Percentiles rank a stretch among this genome's conserved stretches.
These are phyloP conservation scores for Cairneyella variabilis DNA, from an alignment of 495 filamentous ascomycete genomes.

Conservation along the genomic window DNA sequence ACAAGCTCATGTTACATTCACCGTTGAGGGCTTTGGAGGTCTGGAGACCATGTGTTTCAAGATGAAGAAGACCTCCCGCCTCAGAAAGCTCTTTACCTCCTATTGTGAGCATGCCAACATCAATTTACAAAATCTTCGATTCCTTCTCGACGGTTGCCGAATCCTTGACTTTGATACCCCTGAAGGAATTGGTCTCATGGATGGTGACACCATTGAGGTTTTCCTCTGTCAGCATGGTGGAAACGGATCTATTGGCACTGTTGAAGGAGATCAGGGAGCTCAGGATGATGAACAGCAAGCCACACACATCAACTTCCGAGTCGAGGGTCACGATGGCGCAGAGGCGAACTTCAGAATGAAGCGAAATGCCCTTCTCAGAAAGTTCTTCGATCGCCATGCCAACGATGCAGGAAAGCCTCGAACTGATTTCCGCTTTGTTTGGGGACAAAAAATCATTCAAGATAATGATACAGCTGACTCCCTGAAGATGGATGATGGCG, in stretches of 20 bases:
- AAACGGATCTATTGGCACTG: too few species aligned
- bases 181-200: background rate
- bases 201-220: background rate
- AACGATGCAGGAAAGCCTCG: background rate
- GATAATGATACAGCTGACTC: background rate
- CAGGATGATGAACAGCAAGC: background rate
- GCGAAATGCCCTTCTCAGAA: too few species aligned
- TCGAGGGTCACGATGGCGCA: too few species aligned
- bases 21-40: too few species aligned
- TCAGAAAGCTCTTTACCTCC: slow-evolving; percentile 69
- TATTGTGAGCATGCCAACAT: slow-evolving; percentile 70
- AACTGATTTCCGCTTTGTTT: background rate
- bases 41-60: slow-evolving; percentile 82
- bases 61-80: slow-evolving; percentile 72
- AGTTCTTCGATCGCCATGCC: slow-evolving; percentile 2
- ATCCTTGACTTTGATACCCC: slow-evolving; percentile 59
- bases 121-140: slow-evolving; percentile 59
- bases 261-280: background rate
- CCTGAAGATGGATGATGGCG: slow-evolving; percentile 10
- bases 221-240: background rate
- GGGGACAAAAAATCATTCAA: background rate
- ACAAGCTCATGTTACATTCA: too few species aligned
- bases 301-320: slow-evolving; percentile 72
- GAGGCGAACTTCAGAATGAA: too few species aligned
- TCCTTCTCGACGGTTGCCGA: slow-evolving; percentile 70